phyloP scores from a whole-genome alignment of 306 rosid genomes.

The Castanea mollissima region DNA sequence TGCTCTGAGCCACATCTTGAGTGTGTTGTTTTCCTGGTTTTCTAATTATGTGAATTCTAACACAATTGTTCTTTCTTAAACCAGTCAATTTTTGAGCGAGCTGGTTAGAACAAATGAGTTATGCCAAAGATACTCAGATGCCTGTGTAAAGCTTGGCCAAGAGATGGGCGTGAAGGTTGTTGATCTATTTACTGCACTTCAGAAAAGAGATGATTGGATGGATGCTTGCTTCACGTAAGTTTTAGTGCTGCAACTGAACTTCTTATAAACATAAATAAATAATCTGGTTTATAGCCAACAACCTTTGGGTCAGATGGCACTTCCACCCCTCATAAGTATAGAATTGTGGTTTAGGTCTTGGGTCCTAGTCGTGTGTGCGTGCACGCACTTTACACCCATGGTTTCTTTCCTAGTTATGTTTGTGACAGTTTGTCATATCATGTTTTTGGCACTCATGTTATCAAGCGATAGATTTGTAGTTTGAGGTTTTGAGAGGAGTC shows the following conservation, averaged over 20 bases:
- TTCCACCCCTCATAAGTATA: too few relatives aligned
- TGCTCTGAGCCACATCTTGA: slow-evolving; percentile 26
- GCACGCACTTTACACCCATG: too few relatives aligned
- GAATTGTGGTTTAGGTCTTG: too few relatives aligned
- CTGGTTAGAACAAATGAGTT: slow-evolving; percentile 83
- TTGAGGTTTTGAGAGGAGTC: not conserved
- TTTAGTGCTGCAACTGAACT: not conserved
- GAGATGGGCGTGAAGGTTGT: slow-evolving; percentile 67
- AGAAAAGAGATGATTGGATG: slow-evolving; percentile 65
- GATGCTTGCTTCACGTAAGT: slow-evolving; percentile 77
- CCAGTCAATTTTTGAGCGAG: slow-evolving; percentile 60
- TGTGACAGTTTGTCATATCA: not conserved
- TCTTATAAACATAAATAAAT: too few relatives aligned
- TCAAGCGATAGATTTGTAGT: not conserved
- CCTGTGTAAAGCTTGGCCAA: slow-evolving; percentile 70
- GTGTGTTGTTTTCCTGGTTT: slow-evolving; percentile 2
- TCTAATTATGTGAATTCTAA: not conserved
- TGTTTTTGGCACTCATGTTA: not conserved
- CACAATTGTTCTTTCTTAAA: slow-evolving; percentile 9
- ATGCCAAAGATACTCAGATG: slow-evolving; percentile 77
- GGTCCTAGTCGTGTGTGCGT: too few relatives aligned
- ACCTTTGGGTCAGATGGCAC: too few relatives aligned
- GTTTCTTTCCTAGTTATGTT: not conserved
- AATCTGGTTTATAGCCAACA: too few relatives aligned
- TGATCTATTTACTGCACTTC: slow-evolving; percentile 77